Evolutionary conservation across 345 rosid genomes (phyloP).

Genomic region (Eucalyptus globulus): DNA sequence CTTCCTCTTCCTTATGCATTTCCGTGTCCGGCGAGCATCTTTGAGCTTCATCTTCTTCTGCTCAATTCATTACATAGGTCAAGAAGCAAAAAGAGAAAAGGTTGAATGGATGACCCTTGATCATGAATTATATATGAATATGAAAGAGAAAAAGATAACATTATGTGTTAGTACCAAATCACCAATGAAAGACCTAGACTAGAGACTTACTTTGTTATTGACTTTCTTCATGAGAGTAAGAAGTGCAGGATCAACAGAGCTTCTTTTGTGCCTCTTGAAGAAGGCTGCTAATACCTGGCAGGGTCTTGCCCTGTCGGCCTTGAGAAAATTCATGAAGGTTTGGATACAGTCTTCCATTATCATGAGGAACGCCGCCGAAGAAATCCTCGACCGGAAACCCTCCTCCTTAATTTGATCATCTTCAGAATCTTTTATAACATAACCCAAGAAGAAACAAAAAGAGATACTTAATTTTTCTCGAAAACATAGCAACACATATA

Average conservation of each 20-base stretch:
- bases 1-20: constrained; percentile 66
- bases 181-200: background rate
- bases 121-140: background rate
- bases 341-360: constrained; percentile 91
- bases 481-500: background rate
- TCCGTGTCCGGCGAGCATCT: constrained; percentile 51
- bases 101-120: background rate
- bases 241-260: constrained; percentile 75
- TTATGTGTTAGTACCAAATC: background rate
- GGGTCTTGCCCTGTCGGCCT: constrained; percentile 73
- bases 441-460: background rate
- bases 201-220: constrained; percentile 55
- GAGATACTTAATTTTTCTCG: background rate
- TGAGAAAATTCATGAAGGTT: constrained; percentile 91
- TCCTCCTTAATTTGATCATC: constrained; percentile 44
- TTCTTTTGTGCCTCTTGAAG: constrained; percentile 51
- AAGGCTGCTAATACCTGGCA: constrained; percentile 61
- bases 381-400: constrained; percentile 52
- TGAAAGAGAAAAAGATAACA: background rate
- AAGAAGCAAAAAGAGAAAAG: background rate
- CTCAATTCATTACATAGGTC: background rate
- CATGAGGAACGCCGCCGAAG: constrained; percentile 68
- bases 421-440: constrained; percentile 32
- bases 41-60: constrained; percentile 86
- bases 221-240: constrained; percentile 77